These are phyloP conservation scores for Emergomyces pasteurianus DNA, from an alignment of 2,329 filamentous ascomycete species.

Conservation along the genomic window DNA sequence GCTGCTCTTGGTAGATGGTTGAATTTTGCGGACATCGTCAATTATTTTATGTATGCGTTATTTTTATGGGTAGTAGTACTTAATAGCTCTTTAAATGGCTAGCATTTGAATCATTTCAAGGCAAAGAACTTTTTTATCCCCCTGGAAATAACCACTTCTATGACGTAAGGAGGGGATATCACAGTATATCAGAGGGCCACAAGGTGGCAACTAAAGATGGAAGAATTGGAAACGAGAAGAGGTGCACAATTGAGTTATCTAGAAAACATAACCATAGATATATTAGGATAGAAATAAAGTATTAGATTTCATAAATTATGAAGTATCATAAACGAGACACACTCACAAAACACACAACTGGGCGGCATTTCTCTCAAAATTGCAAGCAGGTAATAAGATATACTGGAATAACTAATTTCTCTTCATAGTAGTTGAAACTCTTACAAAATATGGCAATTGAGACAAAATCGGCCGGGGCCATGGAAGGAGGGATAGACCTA, in stretches of 20 bases:
- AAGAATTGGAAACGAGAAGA: not conserved
- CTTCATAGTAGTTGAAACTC: not conserved
- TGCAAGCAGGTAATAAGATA: not conserved
- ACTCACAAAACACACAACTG: not conserved
- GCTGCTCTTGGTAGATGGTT: slow-evolving; percentile 21
- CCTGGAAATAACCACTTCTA: not conserved
- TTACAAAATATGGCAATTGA: not conserved
- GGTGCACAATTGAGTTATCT: not conserved
- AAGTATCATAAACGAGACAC: not conserved
- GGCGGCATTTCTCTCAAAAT: not conserved
- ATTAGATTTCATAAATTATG: not conserved
- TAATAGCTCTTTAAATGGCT: too few species aligned
- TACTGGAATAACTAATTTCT: not conserved
- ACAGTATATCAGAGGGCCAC: too few species aligned
- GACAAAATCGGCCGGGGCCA: too few species aligned
- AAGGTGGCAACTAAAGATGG: not conserved
- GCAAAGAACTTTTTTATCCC: not conserved
- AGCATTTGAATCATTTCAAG: too few species aligned
- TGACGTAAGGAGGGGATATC: too few species aligned
- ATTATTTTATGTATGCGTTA: not conserved
- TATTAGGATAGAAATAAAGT: not conserved
- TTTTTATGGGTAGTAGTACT: too few species aligned
- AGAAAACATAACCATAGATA: not conserved
- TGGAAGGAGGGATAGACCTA: too few species aligned
- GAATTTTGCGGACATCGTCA: slow-evolving; percentile 14